Conservation (phyloP, 208 protist species). For the Spongospora subterranea region DNA sequence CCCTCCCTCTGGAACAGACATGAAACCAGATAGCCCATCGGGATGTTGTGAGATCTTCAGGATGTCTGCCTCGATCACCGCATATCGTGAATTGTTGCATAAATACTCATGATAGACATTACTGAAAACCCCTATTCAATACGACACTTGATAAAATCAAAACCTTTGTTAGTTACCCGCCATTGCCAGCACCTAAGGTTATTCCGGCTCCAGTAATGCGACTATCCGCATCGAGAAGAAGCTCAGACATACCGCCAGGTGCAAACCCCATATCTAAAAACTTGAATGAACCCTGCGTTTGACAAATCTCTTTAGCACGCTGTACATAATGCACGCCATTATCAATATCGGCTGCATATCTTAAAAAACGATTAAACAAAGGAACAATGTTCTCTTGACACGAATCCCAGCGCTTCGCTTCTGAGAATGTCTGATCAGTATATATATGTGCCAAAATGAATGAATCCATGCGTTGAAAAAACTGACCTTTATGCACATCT, state of each 20-base stretch:
- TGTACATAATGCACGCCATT: neutral
- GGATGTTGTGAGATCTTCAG: neutral
- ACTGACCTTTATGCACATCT: too few relatives aligned
- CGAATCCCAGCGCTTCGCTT: conserved; percentile 38
- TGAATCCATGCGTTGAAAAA: too few relatives aligned
- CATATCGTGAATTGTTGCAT: neutral
- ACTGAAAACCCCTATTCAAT: neutral
- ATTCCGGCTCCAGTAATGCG: conserved; percentile 25
- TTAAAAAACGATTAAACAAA: conserved; percentile 40
- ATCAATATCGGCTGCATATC: conserved; percentile 57
- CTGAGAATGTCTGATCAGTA: neutral
- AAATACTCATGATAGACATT: conserved; percentile 5
- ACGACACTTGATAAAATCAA: neutral
- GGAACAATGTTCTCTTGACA: conserved; percentile 43
- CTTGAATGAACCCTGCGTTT: neutral
- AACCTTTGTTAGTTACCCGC: neutral
- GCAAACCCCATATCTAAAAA: conserved; percentile 62
- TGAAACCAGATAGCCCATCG: neutral
- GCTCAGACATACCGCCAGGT: conserved; percentile 46
- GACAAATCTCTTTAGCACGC: neutral
- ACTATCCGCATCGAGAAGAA: conserved; percentile 34
- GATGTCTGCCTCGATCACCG: neutral
- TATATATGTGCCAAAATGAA: too few relatives aligned
- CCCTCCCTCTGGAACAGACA: neutral
- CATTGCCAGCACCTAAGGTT: neutral